Base-by-base conservation (phyloP, 1,139 yeast species). In the Yamadazyma diddensiae region DNA sequence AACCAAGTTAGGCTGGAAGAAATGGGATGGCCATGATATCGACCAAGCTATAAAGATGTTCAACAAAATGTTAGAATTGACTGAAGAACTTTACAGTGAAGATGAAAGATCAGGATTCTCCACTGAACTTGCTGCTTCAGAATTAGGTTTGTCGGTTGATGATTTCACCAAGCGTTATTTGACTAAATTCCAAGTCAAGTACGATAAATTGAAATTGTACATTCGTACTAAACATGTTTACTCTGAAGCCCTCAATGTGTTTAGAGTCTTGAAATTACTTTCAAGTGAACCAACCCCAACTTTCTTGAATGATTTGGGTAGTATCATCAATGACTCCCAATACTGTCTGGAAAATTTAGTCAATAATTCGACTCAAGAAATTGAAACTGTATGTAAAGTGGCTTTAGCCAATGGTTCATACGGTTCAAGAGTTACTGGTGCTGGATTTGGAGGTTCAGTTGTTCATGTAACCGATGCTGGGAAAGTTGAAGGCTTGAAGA, bases 381-480 rank as follows among this genome's bases (percentile, higher is more conserved):
- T 70, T 75, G 36, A 78, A 76, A 57, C 57, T 7, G 57, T 82
- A 23, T 76, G 82, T 50, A 36, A 46, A 9, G 69, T 81, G 42
- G 86, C 85, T 3, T 55, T 64, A 16, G 52, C 48, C 3, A 65
- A 72, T 39, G 88, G 88, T 4, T 65, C 86, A 1, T 66, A 59
- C 39, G 88, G 88, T 16, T 76, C 86, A 3, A 67, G 90, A 42
- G 73, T 80, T 23, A 82, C 90, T 6, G 90, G 90, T 25, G 88
- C 90, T n/a, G 90, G 88, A 7, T 82, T 80, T 71, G 90, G 90
- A 26, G 90, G 90, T 7, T 78, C 82, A 21, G 67, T 82, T 2
- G 84, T 82, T 15, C 85, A 80, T 50, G 58, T 82, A 36, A 78
- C 82, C 12, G 64, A 75, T 3, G 53, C 63, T 7, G 69, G 67